Evolutionary conservation across 1,139 yeast genomes (phyloP).

Genomic region (Hyphopichia pseudoburtonii): DNA sequence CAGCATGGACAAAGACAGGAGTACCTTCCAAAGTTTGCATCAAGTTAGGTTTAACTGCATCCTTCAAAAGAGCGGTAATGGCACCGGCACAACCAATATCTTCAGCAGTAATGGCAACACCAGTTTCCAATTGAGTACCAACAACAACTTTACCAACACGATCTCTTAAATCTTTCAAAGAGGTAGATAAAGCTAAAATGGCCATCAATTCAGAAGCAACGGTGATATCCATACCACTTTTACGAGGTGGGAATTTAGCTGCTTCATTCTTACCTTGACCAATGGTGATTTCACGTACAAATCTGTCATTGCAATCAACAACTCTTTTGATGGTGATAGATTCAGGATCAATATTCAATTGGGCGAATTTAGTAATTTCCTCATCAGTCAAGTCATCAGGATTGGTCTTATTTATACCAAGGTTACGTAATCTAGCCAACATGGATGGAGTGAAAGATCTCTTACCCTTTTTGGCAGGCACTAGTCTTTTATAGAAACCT

Average conservation of each 20-base stretch:
- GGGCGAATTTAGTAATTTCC: conserved; percentile 61
- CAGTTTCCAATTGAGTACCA: conserved; percentile 58
- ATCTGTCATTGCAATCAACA: conserved; percentile 78
- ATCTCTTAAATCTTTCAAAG: conserved; percentile 63
- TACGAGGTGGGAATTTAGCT: conserved; percentile 62
- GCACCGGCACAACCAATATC: conserved; percentile 84
- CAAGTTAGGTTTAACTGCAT: conserved; percentile 79
- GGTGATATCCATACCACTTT: conserved; percentile 77
- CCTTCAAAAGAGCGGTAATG: conserved; percentile 71
- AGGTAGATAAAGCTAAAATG: conserved; percentile 68
- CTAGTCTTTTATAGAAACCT: conserved; percentile 67
- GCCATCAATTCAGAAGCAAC: conserved; percentile 87
- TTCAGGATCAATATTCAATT: conserved; percentile 69
- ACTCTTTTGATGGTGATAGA: conserved; percentile 76
- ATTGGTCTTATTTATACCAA: conserved; percentile 64
- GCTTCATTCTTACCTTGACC: conserved; percentile 78
- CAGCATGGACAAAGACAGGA: conserved; percentile 83
- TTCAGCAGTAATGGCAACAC: conserved; percentile 72
- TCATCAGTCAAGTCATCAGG: conserved; percentile 71
- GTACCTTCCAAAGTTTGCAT: conserved; percentile 88
- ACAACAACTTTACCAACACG: conserved; percentile 73
- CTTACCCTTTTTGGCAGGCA: conserved; percentile 66
- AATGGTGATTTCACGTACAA: conserved; percentile 69
- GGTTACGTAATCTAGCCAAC: conserved; percentile 59
- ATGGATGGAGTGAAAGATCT: conserved; percentile 67